Base-by-base conservation (phyloP, 257 asterid species). In the Lavandula angustifolia region DNA sequence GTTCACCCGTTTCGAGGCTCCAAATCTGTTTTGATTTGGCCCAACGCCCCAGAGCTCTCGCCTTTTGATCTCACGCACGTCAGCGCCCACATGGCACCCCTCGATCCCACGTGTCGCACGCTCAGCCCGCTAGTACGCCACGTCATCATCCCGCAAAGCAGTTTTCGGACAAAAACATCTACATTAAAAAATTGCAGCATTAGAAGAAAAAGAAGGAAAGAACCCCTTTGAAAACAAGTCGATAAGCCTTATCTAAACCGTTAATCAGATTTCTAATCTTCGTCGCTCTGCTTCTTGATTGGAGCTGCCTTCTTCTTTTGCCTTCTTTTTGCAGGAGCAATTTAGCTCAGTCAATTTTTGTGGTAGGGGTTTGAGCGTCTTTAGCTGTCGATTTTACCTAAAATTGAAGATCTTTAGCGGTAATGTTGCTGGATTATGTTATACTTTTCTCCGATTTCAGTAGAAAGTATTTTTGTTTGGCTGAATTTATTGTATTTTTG, bases 41-140 rank as follows among this genome's bases (percentile, higher is more conserved):
- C 60, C 76, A 62, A 62, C 50, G 29, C 70, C 72, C 48, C 71
- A 33, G 68, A 41, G 64, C 70, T 70, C 72, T 44, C 77, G 60
- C 68, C 73, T 78, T 82, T 84, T 76, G 92, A 86, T 88, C 70
- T 70, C 37, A 80, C 71, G 82, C 85, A 14, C 52, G 69, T 68
- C 80, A 75, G 4, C 66, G 0, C 0, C 62, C 22, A 67, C 68
- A 68, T 79, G 81, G 62, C 33, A 1, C 33, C 0, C 29, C 1
- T 1, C 5, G 2, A 11, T 66, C 85, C 71, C 7, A 77, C 82
- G 73, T 87, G 95, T 64, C 81, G 0, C 0, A 16, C 18, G 8
- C 14, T 14, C 7, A 77, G 72, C 85, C 88, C 29, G 66, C 80
- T 62, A 7, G 67, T 17, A 0, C 0, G 70, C 66, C 84, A 78